Evolutionary conservation across 495 filamentous ascomycete genomes (phyloP).

Genomic region (Eremomyces bilateralis): DNA sequence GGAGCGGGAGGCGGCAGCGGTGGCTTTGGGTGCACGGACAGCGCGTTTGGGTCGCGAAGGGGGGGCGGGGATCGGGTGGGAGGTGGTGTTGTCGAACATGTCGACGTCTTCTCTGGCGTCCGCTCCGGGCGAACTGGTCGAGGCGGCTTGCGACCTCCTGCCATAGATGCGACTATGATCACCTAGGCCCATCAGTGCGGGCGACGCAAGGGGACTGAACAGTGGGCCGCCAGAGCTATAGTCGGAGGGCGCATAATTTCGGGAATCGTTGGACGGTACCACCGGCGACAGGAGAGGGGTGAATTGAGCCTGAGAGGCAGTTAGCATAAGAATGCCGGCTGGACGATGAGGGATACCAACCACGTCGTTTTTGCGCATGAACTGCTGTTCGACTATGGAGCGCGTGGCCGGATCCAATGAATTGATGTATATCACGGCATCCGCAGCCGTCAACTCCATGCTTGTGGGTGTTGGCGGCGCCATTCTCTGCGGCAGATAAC

Average conservation of each 20-base stretch:
- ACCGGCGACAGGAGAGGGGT: constrained; percentile 89
- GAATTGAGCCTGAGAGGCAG: constrained; percentile 45
- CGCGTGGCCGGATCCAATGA: constrained; percentile 38
- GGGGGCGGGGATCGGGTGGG: constrained; percentile 7
- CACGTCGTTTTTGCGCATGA: constrained; percentile 61
- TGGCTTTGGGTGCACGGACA: too few relatives aligned
- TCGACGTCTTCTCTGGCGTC: constrained; percentile 9
- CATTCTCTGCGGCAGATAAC: constrained; percentile 20
- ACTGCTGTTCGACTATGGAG: constrained; percentile 44
- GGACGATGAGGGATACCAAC: constrained; percentile 19
- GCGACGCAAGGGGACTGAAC: constrained; percentile 85
- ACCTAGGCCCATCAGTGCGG: constrained; percentile 63
- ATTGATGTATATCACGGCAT: constrained; percentile 34
- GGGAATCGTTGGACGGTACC: constrained; percentile 72
- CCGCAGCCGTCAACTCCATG: constrained; percentile 54
- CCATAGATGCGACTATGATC: constrained; percentile 4
- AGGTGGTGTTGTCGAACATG: constrained; percentile 10
- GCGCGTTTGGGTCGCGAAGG: constrained; percentile 12
- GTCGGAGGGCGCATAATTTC: constrained; percentile 55
- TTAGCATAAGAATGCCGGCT: too few relatives aligned
- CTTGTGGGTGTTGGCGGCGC: constrained; percentile 90
- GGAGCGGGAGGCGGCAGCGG: too few relatives aligned
- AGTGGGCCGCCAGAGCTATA: constrained; percentile 71
- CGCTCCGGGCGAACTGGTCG: constrained; percentile 1
- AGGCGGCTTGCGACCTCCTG: constrained; percentile 3